Percentiles rank a stretch among this genome's conserved stretches.
phyloP scores from a whole-genome alignment of 2,329 filamentous ascomycete genomes.

The Arachnopeziza araneosa region DNA sequence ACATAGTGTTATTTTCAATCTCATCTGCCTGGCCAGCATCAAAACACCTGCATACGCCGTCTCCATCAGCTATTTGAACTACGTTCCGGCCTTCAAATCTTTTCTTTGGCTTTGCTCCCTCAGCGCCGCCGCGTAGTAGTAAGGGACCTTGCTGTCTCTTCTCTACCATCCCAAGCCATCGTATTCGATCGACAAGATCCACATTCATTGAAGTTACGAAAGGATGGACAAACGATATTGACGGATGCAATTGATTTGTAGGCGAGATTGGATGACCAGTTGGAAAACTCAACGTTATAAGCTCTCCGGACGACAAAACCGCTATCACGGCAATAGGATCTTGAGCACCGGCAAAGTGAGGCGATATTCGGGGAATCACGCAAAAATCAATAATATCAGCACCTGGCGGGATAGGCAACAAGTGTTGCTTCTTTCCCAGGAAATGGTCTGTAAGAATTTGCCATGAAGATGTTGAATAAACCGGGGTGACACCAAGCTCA shows the following conservation, averaged over 20 bases:
- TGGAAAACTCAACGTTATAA: slow-evolving; percentile 87
- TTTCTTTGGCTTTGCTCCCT: slow-evolving; percentile 63
- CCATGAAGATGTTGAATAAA: slow-evolving; percentile 90
- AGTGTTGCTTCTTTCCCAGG: slow-evolving; percentile 64
- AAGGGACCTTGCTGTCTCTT: slow-evolving; percentile 71
- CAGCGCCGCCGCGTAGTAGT: slow-evolving; percentile 73
- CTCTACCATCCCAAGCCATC: slow-evolving; percentile 91
- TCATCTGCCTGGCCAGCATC: slow-evolving; percentile 89
- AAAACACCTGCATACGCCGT: slow-evolving; percentile 89
- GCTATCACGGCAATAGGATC: slow-evolving; percentile 84
- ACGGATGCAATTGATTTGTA: slow-evolving; percentile 87
- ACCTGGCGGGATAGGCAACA: slow-evolving; percentile 70
- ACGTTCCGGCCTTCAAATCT: slow-evolving; percentile 80
- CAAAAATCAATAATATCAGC: slow-evolving; percentile 76
- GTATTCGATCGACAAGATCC: slow-evolving; percentile 67
- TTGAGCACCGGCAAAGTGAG: slow-evolving; percentile 81
- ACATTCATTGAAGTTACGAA: slow-evolving; percentile 72
- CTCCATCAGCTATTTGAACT: slow-evolving; percentile 80
- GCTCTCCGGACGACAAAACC: slow-evolving; percentile 77
- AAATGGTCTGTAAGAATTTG: slow-evolving; percentile 75
- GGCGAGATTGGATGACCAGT: slow-evolving; percentile 86
- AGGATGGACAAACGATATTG: slow-evolving; percentile 81
- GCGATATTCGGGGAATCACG: slow-evolving; percentile 73
- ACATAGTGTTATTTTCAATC: slow-evolving; percentile 74
- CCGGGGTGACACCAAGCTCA: slow-evolving; percentile 81